Evolutionary conservation across 805 yeast species (phyloP).

Genomic region (Pichia manshurica): DNA sequence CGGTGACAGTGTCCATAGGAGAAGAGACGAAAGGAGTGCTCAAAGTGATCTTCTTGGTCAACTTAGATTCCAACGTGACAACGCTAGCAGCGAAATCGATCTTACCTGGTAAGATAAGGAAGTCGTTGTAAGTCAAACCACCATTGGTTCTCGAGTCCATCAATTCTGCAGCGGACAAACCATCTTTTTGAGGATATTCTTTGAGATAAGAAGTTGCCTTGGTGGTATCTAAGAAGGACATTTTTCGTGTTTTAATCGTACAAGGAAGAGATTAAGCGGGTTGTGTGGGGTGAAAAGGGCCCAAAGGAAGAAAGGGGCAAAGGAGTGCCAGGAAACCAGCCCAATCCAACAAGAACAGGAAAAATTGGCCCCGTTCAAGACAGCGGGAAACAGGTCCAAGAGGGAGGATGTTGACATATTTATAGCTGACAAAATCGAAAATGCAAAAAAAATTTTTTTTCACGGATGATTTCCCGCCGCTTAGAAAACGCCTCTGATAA

Average conservation of each 20-base stretch:
- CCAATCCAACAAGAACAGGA: conserved; percentile 1
- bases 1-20: conserved; percentile 99
- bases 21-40: conserved; percentile 95
- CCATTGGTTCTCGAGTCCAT: conserved; percentile 90
- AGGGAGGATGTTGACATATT: neutral
- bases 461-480: no score
- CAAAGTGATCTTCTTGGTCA: conserved; percentile 87
- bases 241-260: neutral
- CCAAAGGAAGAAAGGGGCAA: conserved; percentile 21
- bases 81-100: conserved; percentile 77
- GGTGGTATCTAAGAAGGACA: conserved; percentile 35
- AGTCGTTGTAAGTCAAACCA: conserved; percentile 96
- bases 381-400: neutral
- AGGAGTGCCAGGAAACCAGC: conserved; percentile 7
- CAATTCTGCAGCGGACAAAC: conserved; percentile 73
- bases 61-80: conserved; percentile 75
- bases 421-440: neutral
- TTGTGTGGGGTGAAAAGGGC: conserved; percentile 19
- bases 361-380: neutral
- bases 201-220: conserved; percentile 66
- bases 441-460: neutral
- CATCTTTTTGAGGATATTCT: conserved; percentile 70
- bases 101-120: conserved; percentile 91
- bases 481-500: no score
- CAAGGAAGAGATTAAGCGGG: conserved; percentile 2